Evolutionary conservation across 2,329 filamentous ascomycete species (phyloP).

Genomic region (Fusarium papillatum): DNA sequence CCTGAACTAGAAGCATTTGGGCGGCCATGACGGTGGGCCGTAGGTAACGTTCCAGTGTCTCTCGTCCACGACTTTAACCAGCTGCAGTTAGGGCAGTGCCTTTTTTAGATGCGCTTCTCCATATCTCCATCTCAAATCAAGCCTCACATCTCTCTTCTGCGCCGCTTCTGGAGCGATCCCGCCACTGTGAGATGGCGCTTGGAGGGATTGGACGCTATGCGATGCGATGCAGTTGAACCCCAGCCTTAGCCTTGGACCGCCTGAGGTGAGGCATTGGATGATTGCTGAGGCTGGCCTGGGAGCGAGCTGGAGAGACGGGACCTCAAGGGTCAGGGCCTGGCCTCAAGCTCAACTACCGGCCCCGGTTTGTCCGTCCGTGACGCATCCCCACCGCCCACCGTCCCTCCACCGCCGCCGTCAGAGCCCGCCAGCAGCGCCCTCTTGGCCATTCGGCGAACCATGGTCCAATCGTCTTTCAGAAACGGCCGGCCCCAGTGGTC

Average conservation of each 20-base stretch:
- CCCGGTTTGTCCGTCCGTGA: slow-evolving; percentile 34
- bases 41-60: slow-evolving; percentile 40
- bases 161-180: slow-evolving; percentile 32
- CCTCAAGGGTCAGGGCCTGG: slow-evolving; percentile 20
- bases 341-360: slow-evolving; percentile 36
- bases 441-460: slow-evolving; percentile 18
- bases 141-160: slow-evolving; percentile 26
- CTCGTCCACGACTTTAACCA: slow-evolving; percentile 23
- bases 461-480: slow-evolving; percentile 14
- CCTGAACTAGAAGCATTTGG: slow-evolving; percentile 24
- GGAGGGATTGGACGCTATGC: slow-evolving; percentile 15
- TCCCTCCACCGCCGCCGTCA: slow-evolving; percentile 20
- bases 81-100: slow-evolving; percentile 21
- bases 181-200: slow-evolving; percentile 30
- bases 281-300: slow-evolving; percentile 12
- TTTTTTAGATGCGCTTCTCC: slow-evolving; percentile 37
- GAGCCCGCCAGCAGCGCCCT: slow-evolving; percentile 25
- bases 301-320: neutral
- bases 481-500: neutral
- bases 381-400: slow-evolving; percentile 22
- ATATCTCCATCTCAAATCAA: slow-evolving; percentile 34
- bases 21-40: slow-evolving; percentile 35
- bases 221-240: slow-evolving; percentile 18
- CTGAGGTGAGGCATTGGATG: slow-evolving; percentile 9
- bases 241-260: slow-evolving; percentile 12